Conservation (phyloP, 2,329 filamentous ascomycete species). For the Xylariales sp. region DNA sequence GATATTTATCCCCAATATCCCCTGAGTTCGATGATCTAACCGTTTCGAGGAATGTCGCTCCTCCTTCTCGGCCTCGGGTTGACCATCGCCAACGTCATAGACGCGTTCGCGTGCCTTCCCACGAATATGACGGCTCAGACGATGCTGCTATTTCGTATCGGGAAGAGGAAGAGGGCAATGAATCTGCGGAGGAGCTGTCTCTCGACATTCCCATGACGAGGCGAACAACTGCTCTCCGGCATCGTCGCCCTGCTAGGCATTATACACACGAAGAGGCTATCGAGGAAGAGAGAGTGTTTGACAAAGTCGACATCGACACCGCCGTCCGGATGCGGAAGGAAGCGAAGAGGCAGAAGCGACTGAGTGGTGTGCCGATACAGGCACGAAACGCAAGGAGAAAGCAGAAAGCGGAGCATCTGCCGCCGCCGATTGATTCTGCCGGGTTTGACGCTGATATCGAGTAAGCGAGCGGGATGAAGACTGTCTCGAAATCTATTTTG, state of each 20-base stretch:
- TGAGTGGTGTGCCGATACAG: constrained; percentile 4
- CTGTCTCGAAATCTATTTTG: too few relatives aligned
- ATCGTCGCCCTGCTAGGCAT: constrained; percentile 1
- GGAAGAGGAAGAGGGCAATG: neutral
- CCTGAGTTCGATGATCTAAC: neutral
- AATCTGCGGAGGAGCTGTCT: constrained; percentile 8
- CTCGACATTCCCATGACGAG: constrained; percentile 11
- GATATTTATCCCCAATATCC: neutral
- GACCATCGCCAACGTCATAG: neutral
- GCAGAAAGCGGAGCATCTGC: neutral
- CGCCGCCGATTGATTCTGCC: neutral
- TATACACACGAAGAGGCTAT: constrained; percentile 6
- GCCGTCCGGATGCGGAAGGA: constrained; percentile 6
- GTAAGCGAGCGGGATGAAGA: constrained; percentile 1
- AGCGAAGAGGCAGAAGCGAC: constrained; percentile 5
- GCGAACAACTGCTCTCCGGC: neutral
- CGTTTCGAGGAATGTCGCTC: neutral
- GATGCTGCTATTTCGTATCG: neutral
- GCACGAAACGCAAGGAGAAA: constrained; percentile 1
- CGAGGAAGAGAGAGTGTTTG: constrained; percentile 2
- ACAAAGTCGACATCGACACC: constrained; percentile 2
- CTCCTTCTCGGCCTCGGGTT: neutral
- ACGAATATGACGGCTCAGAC: constrained; percentile 2
- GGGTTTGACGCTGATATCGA: constrained; percentile 8
- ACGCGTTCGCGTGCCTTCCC: neutral